Evolutionary conservation across 139 green algal species (phyloP).

Genomic region (Chlamydomonas applanata): DNA sequence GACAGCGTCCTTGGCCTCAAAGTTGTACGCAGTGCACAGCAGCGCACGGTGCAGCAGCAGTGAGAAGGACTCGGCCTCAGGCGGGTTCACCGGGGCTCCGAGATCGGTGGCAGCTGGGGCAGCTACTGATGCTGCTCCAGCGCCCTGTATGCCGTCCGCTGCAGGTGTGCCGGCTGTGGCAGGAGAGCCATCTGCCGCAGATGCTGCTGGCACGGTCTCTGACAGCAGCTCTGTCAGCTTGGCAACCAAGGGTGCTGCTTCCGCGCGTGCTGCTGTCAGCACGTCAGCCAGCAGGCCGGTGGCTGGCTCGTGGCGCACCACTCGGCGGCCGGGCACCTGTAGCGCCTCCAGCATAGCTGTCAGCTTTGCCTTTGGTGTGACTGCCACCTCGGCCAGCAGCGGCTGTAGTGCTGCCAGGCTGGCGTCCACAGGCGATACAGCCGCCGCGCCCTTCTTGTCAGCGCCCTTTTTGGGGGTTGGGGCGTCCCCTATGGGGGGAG

Average conservation of each 20-base stretch:
- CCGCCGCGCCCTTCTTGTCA: constrained; percentile 16
- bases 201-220: neutral
- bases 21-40: constrained; percentile 45
- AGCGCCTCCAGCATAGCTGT: constrained; percentile 27
- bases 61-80: constrained; percentile 14
- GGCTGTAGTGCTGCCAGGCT: neutral
- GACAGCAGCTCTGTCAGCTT: constrained; percentile 10
- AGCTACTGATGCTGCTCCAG: constrained; percentile 1
- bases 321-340: constrained; percentile 23
- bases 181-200: neutral
- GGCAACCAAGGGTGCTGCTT: constrained; percentile 25
- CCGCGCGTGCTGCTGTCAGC: constrained; percentile 40
- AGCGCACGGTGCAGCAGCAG: constrained; percentile 33
- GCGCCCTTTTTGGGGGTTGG: neutral
- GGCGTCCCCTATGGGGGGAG: neutral
- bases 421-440: neutral
- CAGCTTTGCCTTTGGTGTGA: constrained; percentile 17
- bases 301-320: constrained; percentile 34
- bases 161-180: neutral
- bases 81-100: neutral
- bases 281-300: constrained; percentile 37
- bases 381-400: constrained; percentile 19
- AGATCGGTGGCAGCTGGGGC: neutral
- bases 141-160: neutral
- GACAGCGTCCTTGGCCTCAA: constrained; percentile 19